A percentile compares a stretch with the other conserved stretches of the same genome.
These are phyloP conservation scores for Sporothrix euskadiensis DNA, from an alignment of 2,329 filamentous ascomycete genomes.

Conservation along the genomic window DNA sequence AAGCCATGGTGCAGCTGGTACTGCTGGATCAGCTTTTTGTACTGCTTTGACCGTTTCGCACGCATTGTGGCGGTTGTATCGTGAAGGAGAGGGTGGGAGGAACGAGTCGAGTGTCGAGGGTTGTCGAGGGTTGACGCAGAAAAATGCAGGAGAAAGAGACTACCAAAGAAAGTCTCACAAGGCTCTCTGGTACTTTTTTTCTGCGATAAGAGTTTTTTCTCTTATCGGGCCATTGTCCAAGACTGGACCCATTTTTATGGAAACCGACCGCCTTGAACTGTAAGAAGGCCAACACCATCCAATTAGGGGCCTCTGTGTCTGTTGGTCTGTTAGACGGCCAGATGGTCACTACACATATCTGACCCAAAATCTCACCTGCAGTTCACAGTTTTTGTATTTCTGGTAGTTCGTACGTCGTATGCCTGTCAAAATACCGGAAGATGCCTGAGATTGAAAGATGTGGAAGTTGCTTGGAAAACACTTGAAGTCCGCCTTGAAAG, in stretches of 20 bases:
- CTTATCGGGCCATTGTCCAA: slow-evolving; percentile 29
- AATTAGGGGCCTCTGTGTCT: not conserved
- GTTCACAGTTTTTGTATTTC: not conserved
- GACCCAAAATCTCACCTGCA: slow-evolving; percentile 12
- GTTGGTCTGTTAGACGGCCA: not conserved
- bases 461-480: not conserved
- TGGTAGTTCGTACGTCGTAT: too few relatives aligned
- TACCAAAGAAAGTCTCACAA: not conserved
- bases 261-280: too few relatives aligned
- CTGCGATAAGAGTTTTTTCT: slow-evolving; percentile 30
- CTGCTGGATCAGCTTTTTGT: slow-evolving; percentile 86
- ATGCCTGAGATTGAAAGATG: not conserved
- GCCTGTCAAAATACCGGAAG: not conserved
- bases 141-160: not conserved
- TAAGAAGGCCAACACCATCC: not conserved
- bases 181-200: slow-evolving; percentile 13
- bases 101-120: not conserved
- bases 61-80: slow-evolving; percentile 30
- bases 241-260: slow-evolving; percentile 15
- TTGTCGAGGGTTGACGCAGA: not conserved
- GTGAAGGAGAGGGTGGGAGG: not conserved
- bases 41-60: slow-evolving; percentile 50
- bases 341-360: not conserved
- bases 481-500: not conserved
- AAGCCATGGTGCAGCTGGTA: slow-evolving; percentile 87